phyloP scores from a whole-genome alignment of 768 basidiomycete species.

The Suillus clintonianus region DNA sequence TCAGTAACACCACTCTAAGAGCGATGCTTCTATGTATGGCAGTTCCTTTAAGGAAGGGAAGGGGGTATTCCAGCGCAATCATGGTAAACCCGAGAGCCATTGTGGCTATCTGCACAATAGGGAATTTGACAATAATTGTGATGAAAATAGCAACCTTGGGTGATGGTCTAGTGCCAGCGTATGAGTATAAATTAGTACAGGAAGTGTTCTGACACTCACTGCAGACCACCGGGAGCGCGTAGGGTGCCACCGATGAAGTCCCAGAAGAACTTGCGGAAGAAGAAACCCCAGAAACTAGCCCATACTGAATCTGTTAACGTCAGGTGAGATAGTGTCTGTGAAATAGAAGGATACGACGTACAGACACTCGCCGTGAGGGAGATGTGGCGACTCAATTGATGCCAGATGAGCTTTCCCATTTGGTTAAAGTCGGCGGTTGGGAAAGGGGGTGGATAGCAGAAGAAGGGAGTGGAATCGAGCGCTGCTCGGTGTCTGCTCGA shows the following conservation, averaged over 20 bases:
- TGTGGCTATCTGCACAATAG: slow-evolving; percentile 69
- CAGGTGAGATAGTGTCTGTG: slow-evolving; percentile 8
- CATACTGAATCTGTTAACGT: slow-evolving; percentile 65
- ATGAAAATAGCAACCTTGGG: slow-evolving; percentile 64
- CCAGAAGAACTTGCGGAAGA: slow-evolving; percentile 96
- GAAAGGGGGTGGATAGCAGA: neutral
- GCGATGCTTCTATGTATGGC: slow-evolving; percentile 67
- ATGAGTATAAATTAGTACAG: slow-evolving; percentile 1
- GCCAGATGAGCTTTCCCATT: slow-evolving; percentile 86
- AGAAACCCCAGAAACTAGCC: slow-evolving; percentile 78
- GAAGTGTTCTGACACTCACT: slow-evolving; percentile 48
- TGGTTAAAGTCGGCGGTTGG: neutral
- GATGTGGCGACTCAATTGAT: slow-evolving; percentile 71
- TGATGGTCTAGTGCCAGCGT: slow-evolving; percentile 48
- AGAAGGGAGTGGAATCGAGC: slow-evolving; percentile 13
- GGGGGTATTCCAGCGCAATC: slow-evolving; percentile 71
- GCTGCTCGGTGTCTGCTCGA: slow-evolving; percentile 17
- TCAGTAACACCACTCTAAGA: slow-evolving; percentile 60
- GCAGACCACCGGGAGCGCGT: slow-evolving; percentile 76
- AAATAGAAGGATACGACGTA: slow-evolving; percentile 42
- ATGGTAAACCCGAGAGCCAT: slow-evolving; percentile 62
- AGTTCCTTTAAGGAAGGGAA: slow-evolving; percentile 56
- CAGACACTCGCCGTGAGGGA: slow-evolving; percentile 71
- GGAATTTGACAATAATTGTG: slow-evolving; percentile 72
- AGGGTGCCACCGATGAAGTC: slow-evolving; percentile 86